Evolutionary conservation across 2,329 filamentous ascomycete genomes (phyloP), one percentile per base, ranked within the genome.

Genomic region (Cladosporium colombiae): DNA sequence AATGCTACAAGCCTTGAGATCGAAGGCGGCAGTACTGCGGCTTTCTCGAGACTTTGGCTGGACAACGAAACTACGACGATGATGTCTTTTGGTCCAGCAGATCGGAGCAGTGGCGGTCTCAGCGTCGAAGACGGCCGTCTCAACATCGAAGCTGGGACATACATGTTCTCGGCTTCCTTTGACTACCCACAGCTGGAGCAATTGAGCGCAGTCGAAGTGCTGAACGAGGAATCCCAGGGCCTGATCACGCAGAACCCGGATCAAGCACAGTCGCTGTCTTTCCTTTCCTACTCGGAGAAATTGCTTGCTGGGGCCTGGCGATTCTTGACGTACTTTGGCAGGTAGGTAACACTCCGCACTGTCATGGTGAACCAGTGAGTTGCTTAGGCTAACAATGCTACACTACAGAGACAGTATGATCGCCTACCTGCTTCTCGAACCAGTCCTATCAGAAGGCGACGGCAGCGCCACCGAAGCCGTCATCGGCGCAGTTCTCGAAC

Each of bases 251-350:
- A 84, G 53, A 76, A 82, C 33, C 75, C 80, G 0, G 81, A 80
- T 46, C 80, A 85, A 62, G 81, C 82, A 0, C 79, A 79, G 0
- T 85, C 86, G 0, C 75, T 89, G 0, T 85, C 86, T 0, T 89
- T 90, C 74, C 77, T 90, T 4, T 89, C 88, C 0, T 90, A 89
- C 68, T 84, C 80, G 0, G 79, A 86, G 35, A 90, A 89, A 69
- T 78, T 90, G 0, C 78, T 88, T 2, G 87, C 88, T 1, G 87
- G 87, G 13, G 86, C 85, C 4, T 90, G 87, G 88, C 78, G 86
- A 1, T 90, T 89, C 69, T 74, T 90, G 53, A 89, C 87, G 0
- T 90, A 89, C 71, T 89, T 90, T 75, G 87, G 87, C 0, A 82
- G 87, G 55, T 57, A 37, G 11, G 55, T 13, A n/a, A n/a, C 52